Conservation (phyloP, 305 asterid species). For the Fraxinus sp. region DNA sequence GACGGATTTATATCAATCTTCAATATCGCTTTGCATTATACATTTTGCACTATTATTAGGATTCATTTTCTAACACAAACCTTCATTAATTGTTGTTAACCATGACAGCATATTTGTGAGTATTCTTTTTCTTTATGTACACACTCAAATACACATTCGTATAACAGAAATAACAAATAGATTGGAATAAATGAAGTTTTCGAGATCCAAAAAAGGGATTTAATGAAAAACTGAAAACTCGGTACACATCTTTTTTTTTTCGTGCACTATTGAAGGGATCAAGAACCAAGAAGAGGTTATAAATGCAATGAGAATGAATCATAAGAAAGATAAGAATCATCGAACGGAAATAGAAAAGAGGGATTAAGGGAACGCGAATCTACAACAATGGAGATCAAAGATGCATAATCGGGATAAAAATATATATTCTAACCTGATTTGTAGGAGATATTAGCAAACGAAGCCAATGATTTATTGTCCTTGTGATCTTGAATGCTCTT, state of each 20-base stretch:
- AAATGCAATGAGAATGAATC: neutral
- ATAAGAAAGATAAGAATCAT: neutral
- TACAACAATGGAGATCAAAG: neutral
- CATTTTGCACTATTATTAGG: neutral
- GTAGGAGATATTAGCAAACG: constrained; percentile 40
- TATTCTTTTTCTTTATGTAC: neutral
- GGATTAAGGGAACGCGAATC: neutral
- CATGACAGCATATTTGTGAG: too few relatives aligned
- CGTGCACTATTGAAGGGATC: neutral
- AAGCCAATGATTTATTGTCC: constrained; percentile 26
- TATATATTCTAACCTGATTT: constrained; percentile 39
- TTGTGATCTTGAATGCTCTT: constrained; percentile 39
- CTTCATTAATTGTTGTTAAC: neutral
- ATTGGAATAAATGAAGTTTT: neutral
- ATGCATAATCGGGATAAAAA: neutral
- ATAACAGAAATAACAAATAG: neutral
- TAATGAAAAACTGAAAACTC: neutral
- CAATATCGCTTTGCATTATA: neutral
- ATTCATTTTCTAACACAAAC: neutral
- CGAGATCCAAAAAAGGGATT: neutral
- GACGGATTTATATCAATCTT: too few relatives aligned
- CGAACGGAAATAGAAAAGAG: neutral
- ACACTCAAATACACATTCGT: neutral
- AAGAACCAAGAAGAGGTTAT: neutral
- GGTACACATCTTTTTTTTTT: neutral